Evolutionary conservation across 2,329 filamentous ascomycete species (phyloP).

Genomic region (Curvularia sp.): DNA sequence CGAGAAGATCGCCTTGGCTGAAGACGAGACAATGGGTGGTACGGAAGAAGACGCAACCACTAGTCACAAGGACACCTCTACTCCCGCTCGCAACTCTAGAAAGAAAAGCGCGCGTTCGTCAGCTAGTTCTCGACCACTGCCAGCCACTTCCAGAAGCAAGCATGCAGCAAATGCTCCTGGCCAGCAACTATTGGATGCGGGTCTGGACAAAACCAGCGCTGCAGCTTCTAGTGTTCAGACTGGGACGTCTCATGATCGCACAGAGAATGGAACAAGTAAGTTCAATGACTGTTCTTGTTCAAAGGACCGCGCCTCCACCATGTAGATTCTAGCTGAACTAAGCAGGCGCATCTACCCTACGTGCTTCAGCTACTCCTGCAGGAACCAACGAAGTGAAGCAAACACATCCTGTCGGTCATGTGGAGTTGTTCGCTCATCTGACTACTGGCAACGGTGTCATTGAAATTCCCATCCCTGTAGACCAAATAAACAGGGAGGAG

Average conservation of each 20-base stretch:
- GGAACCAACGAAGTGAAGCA: background rate
- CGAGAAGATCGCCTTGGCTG: background rate
- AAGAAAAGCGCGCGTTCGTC: background rate
- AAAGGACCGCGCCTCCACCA: background rate
- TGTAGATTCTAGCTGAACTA: background rate
- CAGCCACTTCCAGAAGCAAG: background rate
- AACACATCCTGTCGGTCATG: slow-evolving; percentile 2
- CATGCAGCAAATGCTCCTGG: background rate
- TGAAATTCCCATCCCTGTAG: slow-evolving; percentile 12
- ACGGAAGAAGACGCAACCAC: background rate
- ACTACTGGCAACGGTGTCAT: slow-evolving; percentile 8
- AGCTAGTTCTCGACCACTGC: background rate
- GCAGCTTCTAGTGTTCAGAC: background rate
- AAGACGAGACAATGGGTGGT: slow-evolving; percentile 1
- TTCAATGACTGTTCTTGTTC: background rate
- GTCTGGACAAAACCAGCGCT: background rate
- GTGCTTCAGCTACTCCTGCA: background rate
- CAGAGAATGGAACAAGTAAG: background rate
- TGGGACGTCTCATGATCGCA: background rate
- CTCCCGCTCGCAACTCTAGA: background rate
- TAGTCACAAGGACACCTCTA: background rate
- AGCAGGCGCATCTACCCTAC: background rate
- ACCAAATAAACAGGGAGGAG: slow-evolving; percentile 13
- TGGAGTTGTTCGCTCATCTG: slow-evolving; percentile 16
- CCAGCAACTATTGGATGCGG: background rate